Evolutionary conservation across 805 yeast species (phyloP), one percentile per base, ranked within the genome.

Genomic region (Suhomyces sp.): DNA sequence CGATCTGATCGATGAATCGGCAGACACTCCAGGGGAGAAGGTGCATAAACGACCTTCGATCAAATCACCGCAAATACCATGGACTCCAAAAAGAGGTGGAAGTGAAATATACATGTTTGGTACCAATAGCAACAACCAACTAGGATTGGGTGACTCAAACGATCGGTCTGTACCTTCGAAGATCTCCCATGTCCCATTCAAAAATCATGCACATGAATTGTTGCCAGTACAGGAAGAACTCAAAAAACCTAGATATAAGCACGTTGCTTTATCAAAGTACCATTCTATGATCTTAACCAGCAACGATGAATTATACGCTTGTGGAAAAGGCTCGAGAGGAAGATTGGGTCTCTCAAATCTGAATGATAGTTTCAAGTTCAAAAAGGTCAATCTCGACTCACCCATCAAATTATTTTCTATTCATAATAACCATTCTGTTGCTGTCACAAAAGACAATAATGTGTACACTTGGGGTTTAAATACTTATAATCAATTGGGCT

Each of bases 401-500:
- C 52, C 65, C 2, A 38, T 60, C 5, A 43, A 37, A 27, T 60
- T 53, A 11, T 60, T 78, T 2, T 76, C 74, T 1, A 54, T 79
- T 1, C 79, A 88, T 34, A 76, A 78, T 46, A 83, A 83, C 48
- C 95, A 86, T 51, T 65, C 86, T 0, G 48, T 88, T 7, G 82
- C 74, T 0, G 46, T 84, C 14, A 73, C 83, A 0, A 49, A 60
- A 0, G 46, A 58, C 11, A 78, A 79, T 24, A 70, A 71, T n/a
- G 63, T 87, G 2, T 83, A 68, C 42, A 59, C 88, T 0, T 90
- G 96, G 95, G 97, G 97, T 0, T 68, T 77, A 41, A 86, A 86
- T 49, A 65, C 70, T 12, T 71, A 57, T 53, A 74, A 73, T n/a
- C 95, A 85, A 52, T 56, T 86, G 15, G 95, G 95, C 0, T 50